Base-by-base conservation (phyloP, 2,329 filamentous ascomycete genomes). In the Pestalotiopsis sp. region DNA sequence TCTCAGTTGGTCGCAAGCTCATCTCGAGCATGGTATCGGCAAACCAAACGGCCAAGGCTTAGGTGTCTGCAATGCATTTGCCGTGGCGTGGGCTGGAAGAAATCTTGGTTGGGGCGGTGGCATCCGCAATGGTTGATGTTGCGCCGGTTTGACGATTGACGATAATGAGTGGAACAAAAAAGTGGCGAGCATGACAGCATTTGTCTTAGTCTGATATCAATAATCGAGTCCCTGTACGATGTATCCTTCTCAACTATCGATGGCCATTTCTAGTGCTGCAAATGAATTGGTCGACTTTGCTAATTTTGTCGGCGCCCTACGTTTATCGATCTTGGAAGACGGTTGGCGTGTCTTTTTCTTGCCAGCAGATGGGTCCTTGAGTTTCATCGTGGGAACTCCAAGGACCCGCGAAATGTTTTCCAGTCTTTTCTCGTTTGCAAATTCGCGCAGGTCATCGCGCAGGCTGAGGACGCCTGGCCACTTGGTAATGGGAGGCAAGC, bases 1-100 rank as follows among this genome's bases (percentile, higher is more conserved):
- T 91, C 65, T 78, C 86, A 64, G 81, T 89, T 31, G 89, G 89
- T 3, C 83, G 84, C 66, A 81, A 75, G 27, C 80, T 89, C 76
- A 90, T 91, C 73, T 79, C 83, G n/a, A 82, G 86, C 17, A 67
- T 67, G 57, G 56, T 17, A 17, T 12, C 65, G 9, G 66, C 38
- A 17, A 67, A 67, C 27, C 61, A 63, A 36, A 67, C 66, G 23
- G 66, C 66, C 11, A 67, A 67, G 66, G 66, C 58, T 31, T 67
- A 67, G 59, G 39, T 38, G 20, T 27, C 52, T 61, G n/a, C 45
- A 20, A 11, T 49, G 17, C 27, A 52, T 14, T 27, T 23, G 65
- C 14, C 58, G 36, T 49, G 65, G 65, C 12, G 23, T n/a, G 13
- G 17, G 6, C 14, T 67, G 12, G 65, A 67, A 49, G 36, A 56